Base-by-base conservation (phyloP, 345 rosid species). In the Ceriops zippeliana region DNA sequence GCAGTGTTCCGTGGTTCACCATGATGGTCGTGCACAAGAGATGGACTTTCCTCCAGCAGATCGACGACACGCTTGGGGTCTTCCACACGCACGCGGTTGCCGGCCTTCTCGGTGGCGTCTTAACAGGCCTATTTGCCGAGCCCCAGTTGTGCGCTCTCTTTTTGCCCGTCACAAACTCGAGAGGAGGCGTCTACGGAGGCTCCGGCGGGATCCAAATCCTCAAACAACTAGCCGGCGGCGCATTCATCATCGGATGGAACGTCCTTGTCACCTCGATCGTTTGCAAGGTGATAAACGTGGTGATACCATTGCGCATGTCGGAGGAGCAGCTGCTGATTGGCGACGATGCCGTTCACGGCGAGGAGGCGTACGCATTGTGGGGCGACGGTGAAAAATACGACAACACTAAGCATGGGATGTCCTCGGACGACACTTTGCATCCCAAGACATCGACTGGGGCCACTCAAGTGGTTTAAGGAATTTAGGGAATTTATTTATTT, bases 291-390 rank as follows among this genome's bases (percentile, higher is more conserved):
- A 72, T 83, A 46, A 74, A 72, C 27, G 5, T 38, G 2, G 76
- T 81, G 11, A 71, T 81, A 6, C 87, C 87, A 6, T 13, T 83
- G 72, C 73, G 87, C 19, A 80, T 83, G 87, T 16, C 78, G 6
- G 87, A 83, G 59, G 84, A 83, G 71, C 65, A 80, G 32, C 24
- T 83, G 71, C 1, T 58, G n/a, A 78, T 83, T 0, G 87, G 87
- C 3, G 87, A 83, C 3, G 87, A 83, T n/a, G 84, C 84, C 0
- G 84, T 83, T 57, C 86, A 83, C 21, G 86, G 86, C 0, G 86
- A 83, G 52, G 86, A 81, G 72, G 86, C 86, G 1, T 83, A 83
- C 57, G 86, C 86, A 6, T 54, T 83, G 52, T 83, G 86, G 84
- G 86, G 81, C 5, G 86, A 83, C 28, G 86, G 86, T 0, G 86